Base-by-base conservation (phyloP, 2,329 filamentous ascomycete genomes). In the Diaporthe sp. region DNA sequence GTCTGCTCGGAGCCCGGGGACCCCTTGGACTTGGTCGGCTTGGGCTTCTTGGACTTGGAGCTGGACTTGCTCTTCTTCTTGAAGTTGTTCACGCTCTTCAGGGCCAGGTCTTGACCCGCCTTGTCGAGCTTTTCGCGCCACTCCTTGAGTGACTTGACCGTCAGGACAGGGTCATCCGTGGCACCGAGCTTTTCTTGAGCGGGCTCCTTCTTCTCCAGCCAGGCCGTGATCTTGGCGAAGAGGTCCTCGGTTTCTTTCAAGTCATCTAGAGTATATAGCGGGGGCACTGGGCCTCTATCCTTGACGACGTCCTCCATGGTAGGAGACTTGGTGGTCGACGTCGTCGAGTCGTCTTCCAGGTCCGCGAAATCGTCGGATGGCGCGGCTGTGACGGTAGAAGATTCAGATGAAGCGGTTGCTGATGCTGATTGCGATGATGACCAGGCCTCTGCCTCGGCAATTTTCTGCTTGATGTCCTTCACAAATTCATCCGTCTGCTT, bases 161-260 rank as follows among this genome's bases (percentile, higher is more conserved):
- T 88, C 12, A 98, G 87, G 9, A 92, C 92, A 0, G 95, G 94
- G 77, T 98, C 92, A 13, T 95, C 94, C 2, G 92, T 91, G 2
- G 87, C 84, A 22, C 88, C 85, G 4, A 98, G 90, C 78, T 91
- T 92, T 40, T 92, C 90, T 83, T 98, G 96, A 78, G 89, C 89
- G 3, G 88, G 86, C 64, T 94, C 84, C 81, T 94, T 93, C 77
- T 93, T 89, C 42, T 92, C 89, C 28, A 99, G 87, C 96, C 96
- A 99, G 28, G 89, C 86, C 22, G 88, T 85, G 25, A 92, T 90
- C 19, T 90, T 88, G 38, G 91, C 89, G 80, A 92, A 90, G 25
- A 91, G 85, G 15, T 89, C 87, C 69, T 92, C 89, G 33, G 97
- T 86, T 64, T 88, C 86, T 55, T 89, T 87, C 42, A 98, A 86